Conservation (phyloP, 257 asterid species). For the Nicotiana noctiflora region DNA sequence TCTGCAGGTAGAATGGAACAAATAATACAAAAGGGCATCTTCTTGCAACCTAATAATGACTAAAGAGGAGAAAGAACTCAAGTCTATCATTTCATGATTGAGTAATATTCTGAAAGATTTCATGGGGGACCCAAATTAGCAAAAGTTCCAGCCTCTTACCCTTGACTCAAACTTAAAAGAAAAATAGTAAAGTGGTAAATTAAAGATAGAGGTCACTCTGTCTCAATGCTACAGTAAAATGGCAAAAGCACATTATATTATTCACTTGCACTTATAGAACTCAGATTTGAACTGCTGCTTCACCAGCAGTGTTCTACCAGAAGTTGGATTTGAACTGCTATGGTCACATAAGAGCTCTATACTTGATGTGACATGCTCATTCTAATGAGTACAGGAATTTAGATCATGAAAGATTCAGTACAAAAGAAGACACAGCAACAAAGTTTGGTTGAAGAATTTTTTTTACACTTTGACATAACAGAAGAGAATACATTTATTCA, state of each 20-base stretch:
- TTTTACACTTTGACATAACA: background rate
- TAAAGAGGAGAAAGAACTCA: background rate
- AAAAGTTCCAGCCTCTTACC: background rate
- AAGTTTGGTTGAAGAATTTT: background rate
- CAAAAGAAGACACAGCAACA: background rate
- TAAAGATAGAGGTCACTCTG: background rate
- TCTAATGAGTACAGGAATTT: background rate
- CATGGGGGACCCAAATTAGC: background rate
- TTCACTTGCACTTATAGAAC: background rate
- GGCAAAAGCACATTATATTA: background rate
- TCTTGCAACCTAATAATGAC: constrained; percentile 10
- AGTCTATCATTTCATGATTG: background rate
- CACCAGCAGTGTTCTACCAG: background rate
- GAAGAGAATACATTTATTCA: constrained; percentile 28
- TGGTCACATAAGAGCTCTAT: background rate
- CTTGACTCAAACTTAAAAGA: background rate
- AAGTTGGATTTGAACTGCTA: background rate
- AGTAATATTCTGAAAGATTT: background rate
- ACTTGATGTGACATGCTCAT: no score
- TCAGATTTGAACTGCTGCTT: background rate
- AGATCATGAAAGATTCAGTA: background rate
- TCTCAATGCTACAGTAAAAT: background rate
- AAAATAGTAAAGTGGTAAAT: background rate
- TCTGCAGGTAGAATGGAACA: background rate
- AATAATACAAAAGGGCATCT: background rate